Base-by-base conservation (phyloP, 164 flowering plant genomes). In the Paratinospora sagittata region DNA sequence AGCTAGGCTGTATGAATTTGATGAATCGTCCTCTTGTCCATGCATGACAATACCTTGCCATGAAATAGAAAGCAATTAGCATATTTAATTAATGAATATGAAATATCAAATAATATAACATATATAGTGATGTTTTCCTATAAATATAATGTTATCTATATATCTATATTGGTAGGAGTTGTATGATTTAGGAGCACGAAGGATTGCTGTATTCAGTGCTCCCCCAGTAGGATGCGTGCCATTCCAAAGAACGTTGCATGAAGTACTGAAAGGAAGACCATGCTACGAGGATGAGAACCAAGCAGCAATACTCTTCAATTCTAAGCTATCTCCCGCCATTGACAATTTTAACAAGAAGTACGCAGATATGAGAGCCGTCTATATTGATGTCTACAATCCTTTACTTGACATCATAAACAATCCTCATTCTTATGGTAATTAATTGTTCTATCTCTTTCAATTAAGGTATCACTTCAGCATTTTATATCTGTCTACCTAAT, bases 191-290 rank as follows among this genome's bases (percentile, higher is more conserved):
- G 88, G 86, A 19, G 84, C 77, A 6, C 55, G 86, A 63, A 81
- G 79, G 70, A 73, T 85, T 21, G 84, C 65, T 3, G 81, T 83
- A 2, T 49, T 72, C n/a, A 66, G 85, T 41, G 70, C 76, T 16
- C 81, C 87, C 3, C 85, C 84, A 1, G 11, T 82, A 60, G 85
- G 87, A 43, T 83, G 86, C 33, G 66, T 82, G 41, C 86, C 86
- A 43, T 69, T 79, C 36, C 82, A 80, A 39, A 81, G 85, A 73
- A 84, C 87, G 0, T 39, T 84, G 33, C 73, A 36, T 1, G 87
- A 85, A 72, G 87, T n/a, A n/a, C n/a, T 85, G n/a, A 14, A 33
- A n/a, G 11, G 27, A 12, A 75, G 84, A 73, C 49, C 14, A 2
- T 84, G 87, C 47, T 74, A 63, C 1, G 77, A 77, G 57, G 14